Evolutionary conservation across 208 protist species (phyloP), one percentile per base, ranked within the genome.

Genomic region (Leishmania turanica): DNA sequence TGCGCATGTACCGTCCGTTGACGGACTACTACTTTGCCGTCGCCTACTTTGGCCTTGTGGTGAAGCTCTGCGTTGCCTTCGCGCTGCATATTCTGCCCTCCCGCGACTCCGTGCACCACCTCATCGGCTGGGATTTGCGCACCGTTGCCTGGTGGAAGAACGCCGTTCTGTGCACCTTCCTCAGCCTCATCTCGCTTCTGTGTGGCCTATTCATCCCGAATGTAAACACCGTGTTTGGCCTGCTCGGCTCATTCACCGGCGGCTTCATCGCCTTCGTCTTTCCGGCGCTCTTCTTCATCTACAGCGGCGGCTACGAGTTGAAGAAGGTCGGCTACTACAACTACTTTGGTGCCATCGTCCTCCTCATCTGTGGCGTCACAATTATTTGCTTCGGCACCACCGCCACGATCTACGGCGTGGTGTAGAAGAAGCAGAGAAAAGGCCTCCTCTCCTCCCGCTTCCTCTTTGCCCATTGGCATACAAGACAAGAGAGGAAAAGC

Each of bases 11-110:
- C 80, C 37, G 73, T 31, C 92, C 93, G 27, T 37, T 88, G 62
- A 75, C 80, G 51, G 89, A 95, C 54, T 76, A 86, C 58, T 89
- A 89, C 74, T 87, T 96, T 40, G 89, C 89, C 19, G 81, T 93
- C n/a, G 88, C 92, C 24, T 96, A 93, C 88, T 49, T 95, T 42
- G 90, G 90, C 6, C 77, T 97, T 51, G 84, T 90, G 1, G 80
- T 95, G 54, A 96, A 93, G 64, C 62, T 96, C 53, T 94, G 90
- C 78, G 89, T 96, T 3, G 92, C 90, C 47, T 96, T 96, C 60
- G 85, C 92, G 8, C 80, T 96, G 53, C 89, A 93, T 78, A 89
- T 94, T 78, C 77, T 93, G 40, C 92, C 92, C 13, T 88, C 82
- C 65, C 92, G 92, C 56, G 92, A 96, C 77, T 70, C 92, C 21